Evolutionary conservation across 495 filamentous ascomycete species (phyloP), one percentile per base, ranked within the genome.

Genomic region (Sordaria brevicollis): DNA sequence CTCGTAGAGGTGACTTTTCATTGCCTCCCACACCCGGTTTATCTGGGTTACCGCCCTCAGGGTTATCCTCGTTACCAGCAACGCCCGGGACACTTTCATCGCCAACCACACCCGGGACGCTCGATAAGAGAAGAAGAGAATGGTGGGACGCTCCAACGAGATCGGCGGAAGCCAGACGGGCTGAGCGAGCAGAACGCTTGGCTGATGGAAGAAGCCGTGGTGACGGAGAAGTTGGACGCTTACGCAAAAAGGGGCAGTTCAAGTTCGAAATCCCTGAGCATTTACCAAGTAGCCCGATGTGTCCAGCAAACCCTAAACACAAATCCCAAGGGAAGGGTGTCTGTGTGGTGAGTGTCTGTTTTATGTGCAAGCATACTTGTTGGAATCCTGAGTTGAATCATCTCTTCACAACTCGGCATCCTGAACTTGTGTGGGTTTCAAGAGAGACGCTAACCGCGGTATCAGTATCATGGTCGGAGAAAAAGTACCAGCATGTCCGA

Each of bases 241-340:
- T 67, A 17, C 66, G 65, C 43, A 74, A 72, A 65, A 70, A 62
- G 37, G 69, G 43, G 11, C 43, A 74, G 65, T 87, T 89, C 71
- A 82, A 86, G 66, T 82, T 86, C 69, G 80, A 87, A 66, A 74
- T 89, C 21, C 88, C 88, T n/a, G 88, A 90, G 54, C 89, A 92
- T 78, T 76, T 90, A 19, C 87, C 87, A 11, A 83, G 68, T 62
- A 90, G 87, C 73, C 89, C 89, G 43, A 78, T 90, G 73, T 92
- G 89, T 77, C 89, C 89, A 8, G 79, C 84, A 41, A 83, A 86
- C 79, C 80, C 81, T 62, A 84, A 84, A 71, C 81, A 84, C 74
- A 82, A 82, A 71, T 83, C 81, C 41, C 78, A 80, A 21, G 86
- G 85, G 33, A 86, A 77, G 67, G 87, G 84, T 3, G 81, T 89